Conservation (phyloP, 2,329 filamentous ascomycete genomes). For the Colletotrichum sp. region DNA sequence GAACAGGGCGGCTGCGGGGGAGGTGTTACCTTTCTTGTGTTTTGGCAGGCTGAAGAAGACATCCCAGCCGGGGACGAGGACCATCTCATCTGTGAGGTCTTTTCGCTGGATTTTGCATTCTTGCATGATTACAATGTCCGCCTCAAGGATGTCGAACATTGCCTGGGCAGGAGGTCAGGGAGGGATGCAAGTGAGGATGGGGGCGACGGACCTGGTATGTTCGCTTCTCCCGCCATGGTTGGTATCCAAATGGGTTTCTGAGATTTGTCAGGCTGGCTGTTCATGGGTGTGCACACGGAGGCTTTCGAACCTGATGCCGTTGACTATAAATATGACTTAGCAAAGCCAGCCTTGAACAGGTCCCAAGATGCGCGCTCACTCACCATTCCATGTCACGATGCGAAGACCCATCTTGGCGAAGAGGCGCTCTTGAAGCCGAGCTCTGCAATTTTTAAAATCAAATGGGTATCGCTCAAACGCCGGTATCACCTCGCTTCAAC, state of each 20-base stretch:
- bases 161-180: conserved; percentile 52
- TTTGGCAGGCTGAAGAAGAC: conserved; percentile 93
- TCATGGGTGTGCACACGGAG: not conserved
- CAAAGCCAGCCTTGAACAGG: not conserved
- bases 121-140: conserved; percentile 94
- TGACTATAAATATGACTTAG: conserved; percentile 58
- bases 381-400: conserved; percentile 88
- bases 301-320: conserved; percentile 73
- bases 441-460: not conserved
- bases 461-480: not conserved
- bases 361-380: conserved; percentile 26
- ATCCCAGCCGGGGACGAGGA: conserved; percentile 93
- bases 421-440: not conserved
- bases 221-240: conserved; percentile 78
- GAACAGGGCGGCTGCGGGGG: not conserved
- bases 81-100: conserved; percentile 93
- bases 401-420: conserved; percentile 69
- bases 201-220: conserved; percentile 65
- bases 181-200: not conserved
- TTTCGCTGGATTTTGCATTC: conserved; percentile 96
- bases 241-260: conserved; percentile 83
- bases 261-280: fast-evolving
- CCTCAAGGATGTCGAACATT: conserved; percentile 94
- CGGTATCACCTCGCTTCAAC: not conserved
- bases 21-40: conserved; percentile 80